These are phyloP conservation scores for Alternaria panax DNA, from an alignment of 2,329 filamentous ascomycete species.

Conservation along the genomic window DNA sequence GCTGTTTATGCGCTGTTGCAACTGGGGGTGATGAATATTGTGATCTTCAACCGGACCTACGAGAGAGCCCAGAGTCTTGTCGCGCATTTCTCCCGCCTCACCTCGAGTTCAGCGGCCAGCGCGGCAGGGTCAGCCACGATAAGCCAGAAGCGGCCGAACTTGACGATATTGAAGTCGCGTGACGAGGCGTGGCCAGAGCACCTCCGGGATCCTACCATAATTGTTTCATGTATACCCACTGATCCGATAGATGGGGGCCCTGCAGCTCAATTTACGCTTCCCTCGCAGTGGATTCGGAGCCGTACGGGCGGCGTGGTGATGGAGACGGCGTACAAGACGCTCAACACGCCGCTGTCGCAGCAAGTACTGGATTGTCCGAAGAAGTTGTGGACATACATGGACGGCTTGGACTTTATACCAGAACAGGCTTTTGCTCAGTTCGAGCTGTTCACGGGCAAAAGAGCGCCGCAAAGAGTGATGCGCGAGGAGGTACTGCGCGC, in stretches of 20 bases:
- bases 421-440: slow-evolving; percentile 85
- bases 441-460: slow-evolving; percentile 77
- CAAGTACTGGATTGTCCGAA: slow-evolving; percentile 69
- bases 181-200: slow-evolving; percentile 70
- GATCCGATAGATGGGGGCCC: slow-evolving; percentile 69
- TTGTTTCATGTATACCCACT: slow-evolving; percentile 78
- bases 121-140: slow-evolving; percentile 22
- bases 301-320: slow-evolving; percentile 78
- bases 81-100: slow-evolving; percentile 70
- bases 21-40: slow-evolving; percentile 77
- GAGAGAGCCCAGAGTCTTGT: slow-evolving; percentile 73
- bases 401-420: slow-evolving; percentile 76
- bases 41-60: slow-evolving; percentile 74
- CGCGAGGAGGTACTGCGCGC: slow-evolving; percentile 64
- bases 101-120: slow-evolving; percentile 30
- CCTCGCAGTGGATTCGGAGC: slow-evolving; percentile 73
- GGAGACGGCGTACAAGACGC: slow-evolving; percentile 75
- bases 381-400: slow-evolving; percentile 75
- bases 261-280: slow-evolving; percentile 74
- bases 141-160: slow-evolving; percentile 49
- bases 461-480: slow-evolving; percentile 76
- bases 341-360: slow-evolving; percentile 73
- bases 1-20: slow-evolving; percentile 81
- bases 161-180: slow-evolving; percentile 66
- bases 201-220: slow-evolving; percentile 72